A percentile compares a stretch with the other conserved stretches of the same genome.
Evolutionary conservation across 306 rosid species (phyloP).

Genomic region (Crataegus laevigata): DNA sequence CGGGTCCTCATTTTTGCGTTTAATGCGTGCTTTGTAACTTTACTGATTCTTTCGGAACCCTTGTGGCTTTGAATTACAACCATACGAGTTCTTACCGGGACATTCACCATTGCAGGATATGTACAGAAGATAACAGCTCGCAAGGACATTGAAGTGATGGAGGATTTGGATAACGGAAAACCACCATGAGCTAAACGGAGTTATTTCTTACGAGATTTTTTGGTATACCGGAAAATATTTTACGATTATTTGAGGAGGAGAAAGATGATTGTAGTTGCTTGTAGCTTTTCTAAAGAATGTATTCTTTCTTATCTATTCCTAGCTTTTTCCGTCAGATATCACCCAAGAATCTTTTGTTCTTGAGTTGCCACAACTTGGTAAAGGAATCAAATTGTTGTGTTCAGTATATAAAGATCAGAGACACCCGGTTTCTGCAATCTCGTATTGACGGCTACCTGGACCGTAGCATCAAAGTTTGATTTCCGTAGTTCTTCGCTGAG

Average conservation of each 20-base stretch:
- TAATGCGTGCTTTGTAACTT: not conserved
- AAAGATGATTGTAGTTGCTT: not conserved
- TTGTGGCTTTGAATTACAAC: not conserved
- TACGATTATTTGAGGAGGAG: not conserved
- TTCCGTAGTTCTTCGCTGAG: not conserved
- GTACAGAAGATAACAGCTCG: constrained; percentile 97
- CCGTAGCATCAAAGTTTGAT: not conserved
- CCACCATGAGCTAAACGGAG: constrained; percentile 36
- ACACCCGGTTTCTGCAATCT: not conserved
- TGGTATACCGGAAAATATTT: constrained; percentile 16
- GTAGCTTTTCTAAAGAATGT: constrained; percentile 36
- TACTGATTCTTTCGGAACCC: constrained; percentile 1
- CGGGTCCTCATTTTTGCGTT: not conserved
- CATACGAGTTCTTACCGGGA: not conserved
- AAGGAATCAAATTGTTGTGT: constrained; percentile 23
- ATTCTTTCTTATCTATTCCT: constrained; percentile 33
- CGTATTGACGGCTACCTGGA: not conserved
- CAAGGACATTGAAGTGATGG: constrained; percentile 77
- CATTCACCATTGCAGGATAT: constrained; percentile 58
- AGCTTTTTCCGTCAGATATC: constrained; percentile 12
- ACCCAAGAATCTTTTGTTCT: constrained; percentile 29
- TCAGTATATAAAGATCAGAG: constrained; percentile 5
- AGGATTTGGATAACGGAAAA: constrained; percentile 71
- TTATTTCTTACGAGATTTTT: constrained; percentile 4
- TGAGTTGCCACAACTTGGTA: constrained; percentile 22